Base-by-base conservation (phyloP, 2,329 filamentous ascomycete genomes). In the Aspergillaceae sp. region DNA sequence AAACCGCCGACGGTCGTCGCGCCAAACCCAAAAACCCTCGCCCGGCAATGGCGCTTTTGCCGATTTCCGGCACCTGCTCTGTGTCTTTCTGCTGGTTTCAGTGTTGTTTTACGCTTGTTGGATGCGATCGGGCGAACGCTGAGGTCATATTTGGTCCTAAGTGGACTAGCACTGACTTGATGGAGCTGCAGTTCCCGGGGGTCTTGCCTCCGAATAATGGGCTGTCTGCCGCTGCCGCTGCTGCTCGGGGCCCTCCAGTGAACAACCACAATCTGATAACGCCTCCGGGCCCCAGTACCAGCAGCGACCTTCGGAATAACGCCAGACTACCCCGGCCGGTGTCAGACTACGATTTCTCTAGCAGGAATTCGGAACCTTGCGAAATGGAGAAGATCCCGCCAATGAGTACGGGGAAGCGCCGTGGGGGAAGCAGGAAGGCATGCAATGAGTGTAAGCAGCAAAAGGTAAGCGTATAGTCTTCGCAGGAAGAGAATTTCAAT, bases 391-490 rank as follows among this genome's bases (percentile, higher is more conserved):
- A 65, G 56, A 56, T 61, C 45, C 62, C 61, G 53, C 69, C 71
- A 48, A 62, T 72, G 52, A 79, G 11, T 38, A 38, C 81, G 62
- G 72, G 62, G 50, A 68, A 68, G 50, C 64, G 65, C 53, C 60
- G 65, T 53, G 65, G 65, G 47, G 65, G 65, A 29, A 67, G 64
- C 56, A 57, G 65, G 38, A 66, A 80, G 63, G 80, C 80, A 27
- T 83, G 80, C 65, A 83, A 83, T 56, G 79, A 83, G 61, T 84
- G 80, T 65, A 73, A 80, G 48, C 80, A 84, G 67, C 80, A 84
- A 62, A 83, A 83, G 74, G 80, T 83, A 55, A 65, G 60, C 49
- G 19, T 2, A 19, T 19, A 19, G 19, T 19, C 19, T 19, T 19
- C 19, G 19, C 19, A 19, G 19, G 19, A 19, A 19, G 19, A 19